phyloP scores from a whole-genome alignment of 2,329 filamentous ascomycete species.

The Exophiala sideris region DNA sequence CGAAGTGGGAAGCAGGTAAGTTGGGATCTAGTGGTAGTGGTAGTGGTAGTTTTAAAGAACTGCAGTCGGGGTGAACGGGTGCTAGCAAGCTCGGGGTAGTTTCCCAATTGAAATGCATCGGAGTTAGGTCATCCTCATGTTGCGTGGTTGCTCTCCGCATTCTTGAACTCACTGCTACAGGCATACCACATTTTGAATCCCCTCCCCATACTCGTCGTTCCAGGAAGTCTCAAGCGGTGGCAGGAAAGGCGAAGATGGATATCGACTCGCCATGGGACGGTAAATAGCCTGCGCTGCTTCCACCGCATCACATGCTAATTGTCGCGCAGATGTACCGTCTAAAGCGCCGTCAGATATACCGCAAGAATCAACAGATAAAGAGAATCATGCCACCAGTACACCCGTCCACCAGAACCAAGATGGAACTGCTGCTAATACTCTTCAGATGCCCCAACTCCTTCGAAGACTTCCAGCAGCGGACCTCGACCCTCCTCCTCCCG shows the following conservation, averaged over 20 bases:
- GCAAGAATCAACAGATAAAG: slow-evolving; percentile 30
- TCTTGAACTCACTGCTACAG: background rate
- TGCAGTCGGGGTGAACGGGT: too few species aligned
- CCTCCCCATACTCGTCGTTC: background rate
- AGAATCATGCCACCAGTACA: slow-evolving; percentile 24
- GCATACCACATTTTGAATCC: background rate
- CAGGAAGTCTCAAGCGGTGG: background rate
- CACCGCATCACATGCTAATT: slow-evolving; percentile 25
- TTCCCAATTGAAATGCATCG: too few species aligned
- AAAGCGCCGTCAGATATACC: slow-evolving; percentile 33
- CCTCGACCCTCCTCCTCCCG: slow-evolving; percentile 48
- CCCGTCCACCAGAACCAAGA: background rate
- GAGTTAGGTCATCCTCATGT: too few species aligned
- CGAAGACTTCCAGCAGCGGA: slow-evolving; percentile 37
- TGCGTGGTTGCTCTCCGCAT: background rate
- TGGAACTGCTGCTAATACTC: slow-evolving; percentile 19
- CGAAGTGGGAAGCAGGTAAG: too few species aligned
- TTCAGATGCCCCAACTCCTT: slow-evolving; percentile 26
- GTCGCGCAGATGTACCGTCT: slow-evolving; percentile 44
- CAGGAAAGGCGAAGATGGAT: slow-evolving; percentile 17
- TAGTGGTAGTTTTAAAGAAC: too few species aligned
- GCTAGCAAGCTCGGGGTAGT: too few species aligned
- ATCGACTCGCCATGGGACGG: slow-evolving; percentile 50
- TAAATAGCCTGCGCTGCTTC: slow-evolving; percentile 35
- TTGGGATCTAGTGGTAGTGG: too few species aligned